phyloP scores from a whole-genome alignment of 805 yeast species.

The Teunomyces cretensis region DNA sequence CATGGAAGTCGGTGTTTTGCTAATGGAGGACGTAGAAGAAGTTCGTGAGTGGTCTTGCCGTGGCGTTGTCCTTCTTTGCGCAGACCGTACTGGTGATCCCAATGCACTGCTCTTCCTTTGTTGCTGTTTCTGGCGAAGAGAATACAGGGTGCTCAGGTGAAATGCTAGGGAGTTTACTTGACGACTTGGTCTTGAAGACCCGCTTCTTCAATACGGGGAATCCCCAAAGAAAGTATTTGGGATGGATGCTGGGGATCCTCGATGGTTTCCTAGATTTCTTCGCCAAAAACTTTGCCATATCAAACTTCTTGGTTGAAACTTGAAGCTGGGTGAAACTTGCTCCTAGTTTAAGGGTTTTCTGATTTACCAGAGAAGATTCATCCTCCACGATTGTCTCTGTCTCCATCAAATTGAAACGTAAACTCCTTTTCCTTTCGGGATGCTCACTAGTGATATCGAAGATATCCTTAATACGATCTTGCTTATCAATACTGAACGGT shows the following conservation, averaged over 20 bases:
- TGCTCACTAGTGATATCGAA: neutral
- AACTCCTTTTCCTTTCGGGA: neutral
- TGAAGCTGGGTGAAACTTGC: neutral
- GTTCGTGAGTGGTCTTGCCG: too few relatives aligned
- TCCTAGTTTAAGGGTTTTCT: neutral
- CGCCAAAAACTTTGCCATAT: constrained; percentile 3
- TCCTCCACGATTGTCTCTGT: neutral
- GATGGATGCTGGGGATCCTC: constrained; percentile 25
- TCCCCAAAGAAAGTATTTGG: constrained; percentile 18
- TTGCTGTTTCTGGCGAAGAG: constrained; percentile 6
- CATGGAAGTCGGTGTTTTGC: neutral
- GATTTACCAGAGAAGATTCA: neutral
- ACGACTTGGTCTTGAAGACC: constrained; percentile 13
- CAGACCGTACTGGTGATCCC: neutral
- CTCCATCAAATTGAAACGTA: neutral
- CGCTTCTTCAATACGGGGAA: constrained; percentile 21
- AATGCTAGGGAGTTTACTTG: constrained; percentile 27
- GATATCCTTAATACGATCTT: constrained; percentile 29
- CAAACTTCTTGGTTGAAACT: neutral
- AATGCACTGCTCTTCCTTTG: neutral
- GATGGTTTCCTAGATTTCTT: constrained; percentile 11
- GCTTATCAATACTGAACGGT: constrained; percentile 33
- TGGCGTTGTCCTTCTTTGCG: too few relatives aligned
- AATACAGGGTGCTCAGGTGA: constrained; percentile 32
- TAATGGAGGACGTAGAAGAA: neutral